Evolutionary conservation across 208 protist genomes (phyloP).

Genomic region (Leishmania guyanensis): DNA sequence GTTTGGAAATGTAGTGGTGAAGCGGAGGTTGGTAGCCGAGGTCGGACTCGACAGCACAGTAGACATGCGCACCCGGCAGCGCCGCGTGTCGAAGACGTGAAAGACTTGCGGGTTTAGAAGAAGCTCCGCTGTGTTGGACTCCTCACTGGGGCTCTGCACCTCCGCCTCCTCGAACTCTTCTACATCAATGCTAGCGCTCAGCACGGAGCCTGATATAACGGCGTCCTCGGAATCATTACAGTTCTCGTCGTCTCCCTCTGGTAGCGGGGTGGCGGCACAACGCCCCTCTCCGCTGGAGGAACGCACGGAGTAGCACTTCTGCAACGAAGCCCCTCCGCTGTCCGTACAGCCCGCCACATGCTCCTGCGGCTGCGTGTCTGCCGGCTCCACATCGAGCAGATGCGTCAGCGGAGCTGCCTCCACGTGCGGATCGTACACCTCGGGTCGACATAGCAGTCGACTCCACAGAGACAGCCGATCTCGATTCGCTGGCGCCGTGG

Average conservation of each 20-base stretch:
- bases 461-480: constrained; percentile 37
- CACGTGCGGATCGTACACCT: constrained; percentile 43
- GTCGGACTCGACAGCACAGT: not conserved
- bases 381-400: constrained; percentile 4
- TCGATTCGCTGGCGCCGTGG: not conserved
- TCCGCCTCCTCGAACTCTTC: constrained; percentile 1
- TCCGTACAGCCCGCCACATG: too few species aligned
- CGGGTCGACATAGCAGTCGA: constrained; percentile 49
- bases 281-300: not conserved
- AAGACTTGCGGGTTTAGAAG: not conserved
- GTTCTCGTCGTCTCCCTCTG: not conserved
- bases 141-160: not conserved
- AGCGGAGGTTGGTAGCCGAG: too few species aligned
- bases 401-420: constrained; percentile 31
- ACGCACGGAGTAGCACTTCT: not conserved
- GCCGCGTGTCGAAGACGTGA: constrained; percentile 11
- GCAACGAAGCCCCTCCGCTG: not conserved
- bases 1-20: not conserved
- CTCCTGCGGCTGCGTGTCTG: not conserved
- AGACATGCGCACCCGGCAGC: not conserved
- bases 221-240: not conserved
- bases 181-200: not conserved
- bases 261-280: not conserved
- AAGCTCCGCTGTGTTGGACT: not conserved
- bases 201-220: not conserved